These are phyloP conservation scores for Populus pruinosa DNA, from an alignment of 345 rosid species.

Conservation along the genomic window DNA sequence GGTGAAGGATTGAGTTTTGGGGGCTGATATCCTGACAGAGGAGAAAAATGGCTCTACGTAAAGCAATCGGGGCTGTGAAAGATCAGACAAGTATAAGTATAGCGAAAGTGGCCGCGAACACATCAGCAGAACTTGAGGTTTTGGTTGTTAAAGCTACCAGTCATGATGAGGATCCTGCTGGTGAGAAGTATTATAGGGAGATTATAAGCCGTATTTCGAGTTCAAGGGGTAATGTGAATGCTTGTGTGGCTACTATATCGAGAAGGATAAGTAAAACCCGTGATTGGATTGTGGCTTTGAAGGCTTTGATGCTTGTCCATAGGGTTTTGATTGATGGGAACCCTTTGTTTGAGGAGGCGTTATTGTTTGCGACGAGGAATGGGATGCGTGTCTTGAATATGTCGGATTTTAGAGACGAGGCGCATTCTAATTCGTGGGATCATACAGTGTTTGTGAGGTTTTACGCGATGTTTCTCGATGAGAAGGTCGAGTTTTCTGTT, in stretches of 20 bases:
- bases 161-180: constrained; percentile 22
- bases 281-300: constrained; percentile 86
- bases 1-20: not conserved
- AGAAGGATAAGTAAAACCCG: constrained; percentile 23
- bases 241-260: constrained; percentile 19
- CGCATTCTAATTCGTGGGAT: constrained; percentile 86
- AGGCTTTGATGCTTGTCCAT: constrained; percentile 69
- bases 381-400: constrained; percentile 81
- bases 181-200: constrained; percentile 22
- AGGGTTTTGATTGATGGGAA: constrained; percentile 70
- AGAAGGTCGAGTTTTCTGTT: constrained; percentile 60
- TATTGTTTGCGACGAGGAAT: constrained; percentile 61
- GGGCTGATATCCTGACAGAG: too few species aligned
- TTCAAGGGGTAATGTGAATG: constrained; percentile 20
- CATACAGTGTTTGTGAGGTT: constrained; percentile 70
- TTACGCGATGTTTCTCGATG: constrained; percentile 73
- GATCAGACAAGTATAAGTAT: constrained; percentile 27
- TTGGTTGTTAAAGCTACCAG: constrained; percentile 25
- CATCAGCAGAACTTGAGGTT: constrained; percentile 21
- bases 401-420: constrained; percentile 76
- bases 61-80: constrained; percentile 27
- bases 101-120: constrained; percentile 23
- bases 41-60: constrained; percentile 16
- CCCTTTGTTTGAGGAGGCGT: constrained; percentile 69
- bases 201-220: constrained; percentile 18